Base-by-base conservation (phyloP, 306 rosid species). In the Cicer yamashitae region DNA sequence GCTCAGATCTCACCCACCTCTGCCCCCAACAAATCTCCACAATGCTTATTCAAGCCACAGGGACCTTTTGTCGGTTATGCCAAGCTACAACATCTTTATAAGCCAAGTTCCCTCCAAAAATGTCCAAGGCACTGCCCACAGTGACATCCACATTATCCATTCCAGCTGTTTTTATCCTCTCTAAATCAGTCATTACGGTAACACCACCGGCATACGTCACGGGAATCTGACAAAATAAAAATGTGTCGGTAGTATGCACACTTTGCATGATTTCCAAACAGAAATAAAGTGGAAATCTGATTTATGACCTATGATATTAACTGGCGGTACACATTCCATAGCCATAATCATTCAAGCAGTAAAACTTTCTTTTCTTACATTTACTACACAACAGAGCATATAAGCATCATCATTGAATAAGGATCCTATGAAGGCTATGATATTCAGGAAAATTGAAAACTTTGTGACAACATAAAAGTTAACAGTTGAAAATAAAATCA, bases 201-300 rank as follows among this genome's bases (percentile, higher is more conserved):
- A 94, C 99, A 7, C 99, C 97, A 14, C 98, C 97, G 13, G 96
- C 97, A 73, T 92, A 91, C 25, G 98, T 92, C 59, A 90, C 92
- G 10, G 96, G 97, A 86, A 91, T 90, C 98, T 94, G 85, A 67
- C 78, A 84, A 37, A 60, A 41, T 20, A 58, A 84, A 65, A 72
- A 76, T 53, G 11, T 7, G 50, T 72, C 37, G 46, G 45, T 6
- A 51, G 39, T 40, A 74, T 15, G 78, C 47, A 67, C 46, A 62
- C 38, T 13, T 15, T 20, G 38, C 30, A 67, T 59, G 57, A 34
- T 15, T 80, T 77, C 67, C 56, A 51, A 56, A 18, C n/a, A 34
- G 52, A 53, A 51, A 63, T 65, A 64, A 43, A 20, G 15, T 54
- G 30, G 60, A 78, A 48, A 65, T 68, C 11, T 66, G 25, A 47